phyloP scores from a whole-genome alignment of 2,329 filamentous ascomycete species.

The Fusarium marasasianum region DNA sequence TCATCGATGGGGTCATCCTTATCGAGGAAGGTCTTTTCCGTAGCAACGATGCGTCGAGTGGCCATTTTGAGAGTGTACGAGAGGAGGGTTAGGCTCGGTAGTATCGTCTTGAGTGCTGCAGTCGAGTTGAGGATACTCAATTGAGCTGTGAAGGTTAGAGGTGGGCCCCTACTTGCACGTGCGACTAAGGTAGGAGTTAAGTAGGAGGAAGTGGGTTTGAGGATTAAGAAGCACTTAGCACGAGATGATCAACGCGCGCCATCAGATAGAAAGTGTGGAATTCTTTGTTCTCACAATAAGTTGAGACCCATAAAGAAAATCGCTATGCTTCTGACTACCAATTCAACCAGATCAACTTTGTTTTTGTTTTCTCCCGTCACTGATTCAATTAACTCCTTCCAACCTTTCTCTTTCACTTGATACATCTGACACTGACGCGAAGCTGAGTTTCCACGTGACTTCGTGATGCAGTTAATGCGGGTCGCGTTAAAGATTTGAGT shows the following conservation, averaged over 20 bases:
- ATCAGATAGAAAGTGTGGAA: not conserved
- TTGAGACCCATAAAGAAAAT: not conserved
- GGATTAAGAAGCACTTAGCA: conserved; percentile 21
- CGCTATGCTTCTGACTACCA: too few species aligned
- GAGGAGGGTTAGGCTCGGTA: conserved; percentile 4
- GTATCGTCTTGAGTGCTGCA: conserved; percentile 4
- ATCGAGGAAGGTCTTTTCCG: conserved; percentile 73
- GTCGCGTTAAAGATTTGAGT: conserved; percentile 27
- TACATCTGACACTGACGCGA: not conserved
- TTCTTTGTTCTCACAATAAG: conserved; percentile 17
- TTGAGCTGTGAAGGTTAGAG: conserved; percentile 6
- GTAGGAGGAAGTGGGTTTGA: not conserved
- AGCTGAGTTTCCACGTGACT: conserved; percentile 34
- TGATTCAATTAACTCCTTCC: not conserved
- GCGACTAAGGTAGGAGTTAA: conserved; percentile 1
- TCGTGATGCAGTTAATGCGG: conserved; percentile 35
- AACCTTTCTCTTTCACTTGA: not conserved
- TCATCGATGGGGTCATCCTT: conserved; percentile 62
- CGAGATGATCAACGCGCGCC: not conserved
- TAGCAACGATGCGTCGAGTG: conserved; percentile 71
- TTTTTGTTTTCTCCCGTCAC: not conserved
- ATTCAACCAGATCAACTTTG: not conserved
- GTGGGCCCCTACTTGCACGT: conserved; percentile 41
- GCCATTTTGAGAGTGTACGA: conserved; percentile 64
- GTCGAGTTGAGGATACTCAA: conserved; percentile 19